A percentile compares a stretch with the other conserved stretches of the same genome.
Evolutionary conservation across 768 basidiomycete genomes (phyloP).

Genomic region (Amanita phalloides): DNA sequence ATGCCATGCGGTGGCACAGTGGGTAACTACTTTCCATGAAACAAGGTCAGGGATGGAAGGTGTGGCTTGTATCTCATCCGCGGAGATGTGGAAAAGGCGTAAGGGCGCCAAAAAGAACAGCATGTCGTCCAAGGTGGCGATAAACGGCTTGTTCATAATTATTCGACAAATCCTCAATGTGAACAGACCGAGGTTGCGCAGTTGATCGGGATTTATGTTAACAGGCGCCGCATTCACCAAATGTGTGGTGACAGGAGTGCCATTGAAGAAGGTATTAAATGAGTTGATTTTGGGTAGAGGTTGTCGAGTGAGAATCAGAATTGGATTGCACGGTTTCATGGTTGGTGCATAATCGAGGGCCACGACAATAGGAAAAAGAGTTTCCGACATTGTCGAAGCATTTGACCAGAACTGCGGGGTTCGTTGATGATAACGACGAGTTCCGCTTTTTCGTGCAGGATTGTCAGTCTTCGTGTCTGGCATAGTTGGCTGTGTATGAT

Average conservation of each 20-base stretch:
- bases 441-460: slow-evolving; percentile 23
- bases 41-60: slow-evolving; percentile 36
- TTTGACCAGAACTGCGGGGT: slow-evolving; percentile 61
- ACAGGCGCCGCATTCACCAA: slow-evolving; percentile 41
- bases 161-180: slow-evolving; percentile 54
- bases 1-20: slow-evolving; percentile 43
- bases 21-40: slow-evolving; percentile 51
- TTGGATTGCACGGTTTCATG: slow-evolving; percentile 36
- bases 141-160: slow-evolving; percentile 57
- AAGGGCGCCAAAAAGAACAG: slow-evolving; percentile 64
- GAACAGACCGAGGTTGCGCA: slow-evolving; percentile 44
- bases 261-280: slow-evolving; percentile 53
- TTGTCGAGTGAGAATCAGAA: slow-evolving; percentile 55
- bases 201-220: slow-evolving; percentile 30
- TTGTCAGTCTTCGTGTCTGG: background rate
- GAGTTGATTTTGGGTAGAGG: slow-evolving; percentile 48
- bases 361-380: slow-evolving; percentile 52
- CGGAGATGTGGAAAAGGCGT: slow-evolving; percentile 16
- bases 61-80: slow-evolving; percentile 14
- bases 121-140: slow-evolving; percentile 42
- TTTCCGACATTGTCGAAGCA: slow-evolving; percentile 15
- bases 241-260: slow-evolving; percentile 28
- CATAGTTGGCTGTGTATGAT: background rate
- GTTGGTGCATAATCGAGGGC: slow-evolving; percentile 21
- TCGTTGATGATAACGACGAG: slow-evolving; percentile 46